Conservation (phyloP, 345 rosid species). For the Euphorbia pulcherrima region DNA sequence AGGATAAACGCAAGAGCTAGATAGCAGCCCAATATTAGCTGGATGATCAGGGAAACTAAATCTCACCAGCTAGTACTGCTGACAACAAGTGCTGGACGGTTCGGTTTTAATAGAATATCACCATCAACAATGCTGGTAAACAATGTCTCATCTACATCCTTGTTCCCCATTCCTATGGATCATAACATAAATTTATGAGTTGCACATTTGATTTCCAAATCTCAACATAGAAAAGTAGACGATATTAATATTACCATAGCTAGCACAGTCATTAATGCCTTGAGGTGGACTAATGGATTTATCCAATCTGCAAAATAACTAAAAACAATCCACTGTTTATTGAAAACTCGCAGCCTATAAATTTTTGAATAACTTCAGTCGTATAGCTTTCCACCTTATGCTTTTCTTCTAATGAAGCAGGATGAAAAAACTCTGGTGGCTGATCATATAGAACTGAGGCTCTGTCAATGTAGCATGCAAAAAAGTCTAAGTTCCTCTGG, state of each 20-base stretch:
- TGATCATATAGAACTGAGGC: constrained; percentile 86
- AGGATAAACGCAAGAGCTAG: neutral
- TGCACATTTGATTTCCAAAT: neutral
- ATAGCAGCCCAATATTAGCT: neutral
- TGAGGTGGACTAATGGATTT: constrained; percentile 46
- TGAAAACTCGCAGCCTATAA: neutral
- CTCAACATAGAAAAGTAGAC: neutral
- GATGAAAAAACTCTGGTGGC: constrained; percentile 88
- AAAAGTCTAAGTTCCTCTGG: neutral
- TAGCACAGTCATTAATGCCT: constrained; percentile 57
- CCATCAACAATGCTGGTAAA: constrained; percentile 46
- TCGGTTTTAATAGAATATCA: constrained; percentile 48
- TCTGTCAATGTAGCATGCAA: constrained; percentile 36
- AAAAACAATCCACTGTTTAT: constrained; percentile 27
- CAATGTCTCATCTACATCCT: constrained; percentile 45
- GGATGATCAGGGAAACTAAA: neutral
- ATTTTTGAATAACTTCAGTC: neutral
- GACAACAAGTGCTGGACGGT: constrained; percentile 87
- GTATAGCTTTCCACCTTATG: constrained; percentile 56
- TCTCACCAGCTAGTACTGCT: constrained; percentile 98
- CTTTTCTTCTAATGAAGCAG: constrained; percentile 68
- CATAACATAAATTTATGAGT: constrained; percentile 12
- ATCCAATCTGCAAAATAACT: constrained; percentile 82
- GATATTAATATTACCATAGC: constrained; percentile 43
- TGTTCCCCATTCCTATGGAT: constrained; percentile 28